Evolutionary conservation across 2,329 filamentous ascomycete species (phyloP), one percentile per base, ranked within the genome.

Genomic region (Hypoxylon sp.): DNA sequence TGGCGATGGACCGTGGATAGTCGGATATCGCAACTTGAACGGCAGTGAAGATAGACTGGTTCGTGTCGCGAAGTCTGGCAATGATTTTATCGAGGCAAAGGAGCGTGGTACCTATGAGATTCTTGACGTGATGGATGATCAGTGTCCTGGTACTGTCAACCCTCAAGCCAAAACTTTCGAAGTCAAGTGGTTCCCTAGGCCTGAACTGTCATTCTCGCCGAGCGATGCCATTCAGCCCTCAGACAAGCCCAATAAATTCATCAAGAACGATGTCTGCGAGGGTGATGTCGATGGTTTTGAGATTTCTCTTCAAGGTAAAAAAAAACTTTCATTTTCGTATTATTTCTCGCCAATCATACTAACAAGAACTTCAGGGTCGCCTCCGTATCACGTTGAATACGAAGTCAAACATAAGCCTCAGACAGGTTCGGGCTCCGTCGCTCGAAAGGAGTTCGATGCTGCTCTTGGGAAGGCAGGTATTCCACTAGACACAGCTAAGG

Each of bases 281-380:
- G 95, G 95, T 31, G 95, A 98, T 69, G 92, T 97, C 76, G 95
- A 98, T 79, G 90, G 90, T 2, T 90, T 98, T 61, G 94, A 98
- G 76, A 84, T 99, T 59, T 86, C 87, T 48, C 86, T 99, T 69
- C 88, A 88, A 78, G 95, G 94, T 88, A 87, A 81, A 85, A 77
- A 46, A 77, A 48, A 42, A n/a, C n/a, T 55, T 20, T 35, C 5
- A 49, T 59, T 7, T 46, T 11, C 31, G 11, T n/a, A 64, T 31
- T 63, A 14, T 40, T 62, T 74, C 66, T 27, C 10, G 2, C 51
- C 14, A 6, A 42, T 30, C 3, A 22, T 66, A 51, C 80, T 85
- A 79, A 83, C 60, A 27, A 7, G 6, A 4, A 7, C 35, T 55
- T 3, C 68, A 92, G 91, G 92, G 61, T 87, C 91, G 56, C 88